These are phyloP conservation scores for Pezicula carpinea DNA, from an alignment of 2,329 filamentous ascomycete genomes.

Conservation along the genomic window DNA sequence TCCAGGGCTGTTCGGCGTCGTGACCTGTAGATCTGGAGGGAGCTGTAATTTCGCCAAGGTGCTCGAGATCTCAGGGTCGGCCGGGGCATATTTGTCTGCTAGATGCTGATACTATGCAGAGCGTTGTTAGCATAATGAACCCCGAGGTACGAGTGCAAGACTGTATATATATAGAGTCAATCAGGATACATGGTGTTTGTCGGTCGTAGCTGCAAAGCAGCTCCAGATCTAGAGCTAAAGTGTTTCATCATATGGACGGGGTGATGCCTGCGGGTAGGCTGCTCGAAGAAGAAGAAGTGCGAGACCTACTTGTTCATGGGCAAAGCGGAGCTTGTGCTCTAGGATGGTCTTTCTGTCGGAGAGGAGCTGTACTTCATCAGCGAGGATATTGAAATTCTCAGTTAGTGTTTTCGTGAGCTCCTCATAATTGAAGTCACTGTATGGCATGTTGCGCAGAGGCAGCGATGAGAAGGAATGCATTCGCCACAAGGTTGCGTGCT, in stretches of 20 bases:
- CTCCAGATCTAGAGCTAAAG: constrained; percentile 83
- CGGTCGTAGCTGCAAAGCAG: constrained; percentile 57
- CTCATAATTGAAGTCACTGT: constrained; percentile 25
- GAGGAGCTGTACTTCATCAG: constrained; percentile 59
- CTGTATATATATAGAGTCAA: constrained; percentile 12
- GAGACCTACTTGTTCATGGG: constrained; percentile 58
- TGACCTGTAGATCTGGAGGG: constrained; percentile 39
- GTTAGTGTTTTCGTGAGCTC: constrained; percentile 51
- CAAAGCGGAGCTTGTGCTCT: constrained; percentile 63
- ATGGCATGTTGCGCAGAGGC: constrained; percentile 21
- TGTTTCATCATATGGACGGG: constrained; percentile 40
- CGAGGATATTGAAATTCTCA: constrained; percentile 60
- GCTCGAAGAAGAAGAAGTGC: constrained; percentile 1
- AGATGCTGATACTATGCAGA: constrained; percentile 54
- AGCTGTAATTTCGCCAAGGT: constrained; percentile 63
- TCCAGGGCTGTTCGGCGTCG: constrained; percentile 19
- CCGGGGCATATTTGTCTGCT: constrained; percentile 64
- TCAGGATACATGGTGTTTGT: constrained; percentile 52
- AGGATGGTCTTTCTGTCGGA: constrained; percentile 60
- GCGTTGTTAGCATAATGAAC: constrained; percentile 25
- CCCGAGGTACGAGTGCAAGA: constrained; percentile 2
- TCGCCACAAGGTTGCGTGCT: no score
- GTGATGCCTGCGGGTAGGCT: not conserved
- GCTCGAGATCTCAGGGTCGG: constrained; percentile 61
- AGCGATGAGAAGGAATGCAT: no score